These are phyloP conservation scores for Candida tetrigidarum DNA, from an alignment of 1,139 yeast genomes.

Conservation along the genomic window DNA sequence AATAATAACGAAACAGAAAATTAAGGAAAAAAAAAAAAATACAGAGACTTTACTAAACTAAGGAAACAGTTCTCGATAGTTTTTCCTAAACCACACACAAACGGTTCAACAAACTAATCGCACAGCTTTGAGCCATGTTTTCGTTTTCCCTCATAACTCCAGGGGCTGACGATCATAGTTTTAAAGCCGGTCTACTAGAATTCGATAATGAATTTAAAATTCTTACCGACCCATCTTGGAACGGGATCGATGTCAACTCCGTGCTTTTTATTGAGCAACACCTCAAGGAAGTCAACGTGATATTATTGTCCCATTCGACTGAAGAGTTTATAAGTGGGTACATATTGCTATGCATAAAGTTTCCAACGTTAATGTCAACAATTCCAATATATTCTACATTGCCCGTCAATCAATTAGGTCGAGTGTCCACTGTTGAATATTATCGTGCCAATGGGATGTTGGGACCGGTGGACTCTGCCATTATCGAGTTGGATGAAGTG, in stretches of 20 bases:
- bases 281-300: constrained; percentile 60
- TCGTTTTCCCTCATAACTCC: constrained; percentile 44
- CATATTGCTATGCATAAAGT: constrained; percentile 63
- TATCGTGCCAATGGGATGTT: constrained; percentile 73
- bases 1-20: background rate
- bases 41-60: too few species aligned
- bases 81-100: too few species aligned
- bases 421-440: constrained; percentile 81
- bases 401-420: constrained; percentile 86
- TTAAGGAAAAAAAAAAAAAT: constrained; percentile 2
- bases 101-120: too few species aligned
- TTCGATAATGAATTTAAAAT: constrained; percentile 54
- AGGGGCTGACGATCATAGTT: constrained; percentile 31
- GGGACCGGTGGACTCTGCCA: constrained; percentile 70
- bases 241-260: constrained; percentile 48
- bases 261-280: constrained; percentile 46
- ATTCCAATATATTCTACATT: constrained; percentile 86
- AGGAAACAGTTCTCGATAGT: too few species aligned
- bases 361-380: constrained; percentile 61
- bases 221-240: constrained; percentile 78
- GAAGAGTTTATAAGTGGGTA: constrained; percentile 83
- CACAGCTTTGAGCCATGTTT: too few species aligned
- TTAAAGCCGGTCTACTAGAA: constrained; percentile 46
- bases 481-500: constrained; percentile 72
- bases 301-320: constrained; percentile 86